Conservation (phyloP, 2,329 filamentous ascomycete species). For the Amylocarpus encephaloides region DNA sequence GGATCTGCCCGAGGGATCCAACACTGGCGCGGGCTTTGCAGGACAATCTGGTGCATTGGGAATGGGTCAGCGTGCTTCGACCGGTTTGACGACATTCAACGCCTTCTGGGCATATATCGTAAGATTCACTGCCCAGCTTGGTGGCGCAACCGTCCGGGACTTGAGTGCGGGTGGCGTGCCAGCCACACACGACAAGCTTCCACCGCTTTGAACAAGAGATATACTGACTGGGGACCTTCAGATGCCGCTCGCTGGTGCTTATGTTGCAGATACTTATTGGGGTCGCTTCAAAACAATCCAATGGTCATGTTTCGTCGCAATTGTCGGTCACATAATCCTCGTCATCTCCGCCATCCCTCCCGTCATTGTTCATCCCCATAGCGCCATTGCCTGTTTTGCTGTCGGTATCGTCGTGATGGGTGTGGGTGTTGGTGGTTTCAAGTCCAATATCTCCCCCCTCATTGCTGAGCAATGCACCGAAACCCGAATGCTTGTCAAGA, state of each 20-base stretch:
- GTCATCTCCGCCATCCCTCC: slow-evolving; percentile 48
- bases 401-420: slow-evolving; percentile 42
- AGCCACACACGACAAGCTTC: background rate
- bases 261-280: slow-evolving; percentile 51
- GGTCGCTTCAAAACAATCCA: slow-evolving; percentile 58
- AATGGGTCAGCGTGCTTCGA: slow-evolving; percentile 44
- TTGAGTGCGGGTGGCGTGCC: background rate
- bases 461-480: slow-evolving; percentile 29
- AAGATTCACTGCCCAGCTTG: background rate
- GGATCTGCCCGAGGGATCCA: slow-evolving; percentile 4
- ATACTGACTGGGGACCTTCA: background rate
- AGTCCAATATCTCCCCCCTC: slow-evolving; percentile 33
- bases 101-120: slow-evolving; percentile 45
- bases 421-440: slow-evolving; percentile 41
- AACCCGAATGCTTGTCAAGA: slow-evolving; percentile 19
- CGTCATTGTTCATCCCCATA: slow-evolving; percentile 34
- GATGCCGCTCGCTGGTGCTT: slow-evolving; percentile 45
- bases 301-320: slow-evolving; percentile 37
- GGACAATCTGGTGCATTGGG: slow-evolving; percentile 36
- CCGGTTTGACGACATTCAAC: slow-evolving; percentile 43
- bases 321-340: slow-evolving; percentile 48
- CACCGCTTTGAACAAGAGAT: background rate
- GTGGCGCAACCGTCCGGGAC: background rate
- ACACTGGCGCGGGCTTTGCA: slow-evolving; percentile 5
- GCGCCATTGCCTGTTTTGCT: slow-evolving; percentile 44